Evolutionary conservation across 2,329 filamentous ascomycete species (phyloP), one percentile per base, ranked within the genome.

Genomic region (Alternaria solani): DNA sequence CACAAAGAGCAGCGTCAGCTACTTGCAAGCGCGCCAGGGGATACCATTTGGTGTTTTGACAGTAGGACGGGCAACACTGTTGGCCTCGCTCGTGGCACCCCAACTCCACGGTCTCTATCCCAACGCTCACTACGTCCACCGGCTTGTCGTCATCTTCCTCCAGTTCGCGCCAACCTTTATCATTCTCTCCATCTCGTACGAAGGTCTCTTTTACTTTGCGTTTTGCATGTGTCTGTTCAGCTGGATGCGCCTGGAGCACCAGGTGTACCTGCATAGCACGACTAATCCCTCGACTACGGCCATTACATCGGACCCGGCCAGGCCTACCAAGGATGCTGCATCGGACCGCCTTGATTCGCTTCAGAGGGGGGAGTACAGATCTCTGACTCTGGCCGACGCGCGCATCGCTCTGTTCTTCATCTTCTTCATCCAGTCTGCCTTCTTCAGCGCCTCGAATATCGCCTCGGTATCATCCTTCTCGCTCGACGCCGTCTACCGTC

Each of bases 401-500:
- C 91, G 96, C 38, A 90, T 96, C 36, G 91, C 93, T 1, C 86
- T 99, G 7, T 98, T 98, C 83, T 97, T 98, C 84, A 90, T 99
- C 78, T 93, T 93, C 68, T 87, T 99, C 39, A 86, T 99, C 6
- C 95, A 99, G 79, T 94, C 94, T 3, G 95, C 91, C 52, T 99
- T 99, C 80, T 99, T 98, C 85, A 92, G 90, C 80, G 98, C 94
- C 0, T 95, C 95, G 65, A 99, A 99, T 81, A 88, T 99, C 59
- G 95, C 95, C 1, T 97, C 94, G 0, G 81, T 99, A 56, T 96
- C 94, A 16, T 92, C 93, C 1, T 99, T 99, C 82, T 96, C 91
- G 63, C 84, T 99, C 41, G 95, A 98, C 59, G 94, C 91, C 70
- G 95, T 99, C 7, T 87, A 85, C 76, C 89, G 95, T 2, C 87